These are phyloP conservation scores for Davidsoniella eucalypti DNA, from an alignment of 2,329 filamentous ascomycete genomes.

Conservation along the genomic window DNA sequence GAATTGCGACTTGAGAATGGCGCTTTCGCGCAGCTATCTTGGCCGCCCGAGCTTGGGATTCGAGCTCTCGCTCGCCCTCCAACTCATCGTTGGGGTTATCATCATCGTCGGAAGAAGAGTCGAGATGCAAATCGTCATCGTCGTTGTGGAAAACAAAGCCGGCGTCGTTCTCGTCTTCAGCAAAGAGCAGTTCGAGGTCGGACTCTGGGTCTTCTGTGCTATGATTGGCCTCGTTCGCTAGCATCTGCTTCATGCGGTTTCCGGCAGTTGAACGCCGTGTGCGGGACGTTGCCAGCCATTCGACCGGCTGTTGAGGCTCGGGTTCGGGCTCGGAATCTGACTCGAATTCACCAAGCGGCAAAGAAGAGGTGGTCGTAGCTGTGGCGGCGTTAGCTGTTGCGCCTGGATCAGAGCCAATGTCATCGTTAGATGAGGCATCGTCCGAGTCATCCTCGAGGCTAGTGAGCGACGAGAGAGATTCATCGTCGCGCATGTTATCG, in stretches of 20 bases:
- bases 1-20: constrained; percentile 50
- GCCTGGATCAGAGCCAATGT: not conserved
- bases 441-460: constrained; percentile 8
- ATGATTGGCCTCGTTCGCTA: constrained; percentile 42
- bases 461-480: constrained; percentile 9
- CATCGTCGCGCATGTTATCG: constrained; percentile 7
- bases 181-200: constrained; percentile 59
- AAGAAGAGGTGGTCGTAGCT: not conserved
- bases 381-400: not conserved
- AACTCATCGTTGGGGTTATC: constrained; percentile 48
- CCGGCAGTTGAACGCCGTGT: constrained; percentile 67
- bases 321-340: constrained; percentile 13
- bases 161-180: constrained; percentile 52
- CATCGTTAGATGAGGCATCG: not conserved
- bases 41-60: constrained; percentile 57
- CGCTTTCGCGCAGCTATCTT: constrained; percentile 56
- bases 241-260: constrained; percentile 63
- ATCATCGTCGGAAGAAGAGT: constrained; percentile 71
- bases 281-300: constrained; percentile 60
- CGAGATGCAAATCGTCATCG: constrained; percentile 64
- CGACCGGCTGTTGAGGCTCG: constrained; percentile 23
- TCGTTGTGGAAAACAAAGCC: constrained; percentile 44
- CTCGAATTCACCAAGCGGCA: not conserved
- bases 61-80: constrained; percentile 74
- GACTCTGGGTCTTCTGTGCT: constrained; percentile 37